Conservation (phyloP, 2,329 filamentous ascomycete genomes). For the Aspergillus cejpii region DNA sequence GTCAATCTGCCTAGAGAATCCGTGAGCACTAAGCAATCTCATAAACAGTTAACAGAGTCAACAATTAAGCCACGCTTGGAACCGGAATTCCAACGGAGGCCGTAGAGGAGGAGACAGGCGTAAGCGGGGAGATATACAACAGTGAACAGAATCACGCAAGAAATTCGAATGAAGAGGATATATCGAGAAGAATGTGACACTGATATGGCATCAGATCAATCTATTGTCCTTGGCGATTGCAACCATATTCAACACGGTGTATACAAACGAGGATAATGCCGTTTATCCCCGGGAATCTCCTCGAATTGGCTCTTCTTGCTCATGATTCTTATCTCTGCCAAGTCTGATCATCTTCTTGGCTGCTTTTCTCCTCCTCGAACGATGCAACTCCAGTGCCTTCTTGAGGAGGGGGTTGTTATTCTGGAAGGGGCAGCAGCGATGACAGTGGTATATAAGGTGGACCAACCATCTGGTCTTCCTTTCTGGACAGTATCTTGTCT, state of each 20-base stretch:
- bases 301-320: neutral
- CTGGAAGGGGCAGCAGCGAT: constrained; percentile 1
- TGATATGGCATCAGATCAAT: neutral
- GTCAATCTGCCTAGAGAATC: no score
- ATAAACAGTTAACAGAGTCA: no score
- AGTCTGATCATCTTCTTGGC: constrained; percentile 6
- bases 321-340: constrained; percentile 13
- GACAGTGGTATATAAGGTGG: neutral
- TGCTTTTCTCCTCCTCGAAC: neutral
- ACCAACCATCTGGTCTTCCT: neutral
- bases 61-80: neutral
- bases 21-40: no score
- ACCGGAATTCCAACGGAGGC: neutral
- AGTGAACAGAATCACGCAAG: no score
- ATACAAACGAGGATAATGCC: neutral
- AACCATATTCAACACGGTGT: neutral
- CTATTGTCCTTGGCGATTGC: neutral
- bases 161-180: no score
- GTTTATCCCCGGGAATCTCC: neutral
- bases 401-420: no score
- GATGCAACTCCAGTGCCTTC: constrained; percentile 12
- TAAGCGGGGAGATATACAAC: neutral
- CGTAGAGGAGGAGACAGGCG: neutral
- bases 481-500: neutral
- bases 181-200: neutral